Evolutionary conservation across 352 stramenopile species (phyloP).

Genomic region (Achlya hypogyna): DNA sequence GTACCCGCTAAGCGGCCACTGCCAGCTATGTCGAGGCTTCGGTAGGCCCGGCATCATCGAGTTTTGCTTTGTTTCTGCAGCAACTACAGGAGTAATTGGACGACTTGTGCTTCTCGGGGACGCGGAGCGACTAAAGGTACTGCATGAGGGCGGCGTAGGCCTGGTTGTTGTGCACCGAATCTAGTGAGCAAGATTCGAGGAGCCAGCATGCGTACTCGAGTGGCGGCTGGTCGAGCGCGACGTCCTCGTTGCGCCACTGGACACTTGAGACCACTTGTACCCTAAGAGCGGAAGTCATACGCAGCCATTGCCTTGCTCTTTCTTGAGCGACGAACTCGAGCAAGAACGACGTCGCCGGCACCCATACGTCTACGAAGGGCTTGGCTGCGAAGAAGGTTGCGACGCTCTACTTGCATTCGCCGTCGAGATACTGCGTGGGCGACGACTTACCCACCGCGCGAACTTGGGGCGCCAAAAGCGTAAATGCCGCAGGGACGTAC

Average conservation of each 20-base stretch:
- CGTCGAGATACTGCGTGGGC: slow-evolving; percentile 59
- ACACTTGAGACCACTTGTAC: slow-evolving; percentile 72
- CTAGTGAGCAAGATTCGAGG: slow-evolving; percentile 59
- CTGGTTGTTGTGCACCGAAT: slow-evolving; percentile 47
- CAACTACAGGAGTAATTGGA: slow-evolving; percentile 67
- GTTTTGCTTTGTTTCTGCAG: slow-evolving; percentile 40
- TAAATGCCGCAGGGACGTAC: not conserved
- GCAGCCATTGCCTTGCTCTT: slow-evolving; percentile 38
- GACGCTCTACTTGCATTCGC: slow-evolving; percentile 51
- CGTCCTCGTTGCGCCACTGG: slow-evolving; percentile 65
- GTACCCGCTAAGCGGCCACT: too few relatives aligned
- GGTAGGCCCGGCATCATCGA: slow-evolving; percentile 51
- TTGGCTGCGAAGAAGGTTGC: slow-evolving; percentile 36
- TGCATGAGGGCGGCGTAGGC: slow-evolving; percentile 72
- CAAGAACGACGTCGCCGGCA: slow-evolving; percentile 53
- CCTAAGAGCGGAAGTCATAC: slow-evolving; percentile 72
- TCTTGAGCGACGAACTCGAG: slow-evolving; percentile 66
- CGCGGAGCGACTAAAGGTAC: slow-evolving; percentile 67
- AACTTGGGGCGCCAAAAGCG: slow-evolving; percentile 21
- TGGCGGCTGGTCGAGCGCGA: slow-evolving; percentile 61
- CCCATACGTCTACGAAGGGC: slow-evolving; percentile 23
- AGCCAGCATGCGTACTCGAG: slow-evolving; percentile 84
- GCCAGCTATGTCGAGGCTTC: too few relatives aligned
- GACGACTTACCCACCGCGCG: slow-evolving; percentile 61
- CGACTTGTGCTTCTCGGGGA: slow-evolving; percentile 70